Conservation (phyloP, 495 filamentous ascomycete genomes). For the Evernia prunastri region DNA sequence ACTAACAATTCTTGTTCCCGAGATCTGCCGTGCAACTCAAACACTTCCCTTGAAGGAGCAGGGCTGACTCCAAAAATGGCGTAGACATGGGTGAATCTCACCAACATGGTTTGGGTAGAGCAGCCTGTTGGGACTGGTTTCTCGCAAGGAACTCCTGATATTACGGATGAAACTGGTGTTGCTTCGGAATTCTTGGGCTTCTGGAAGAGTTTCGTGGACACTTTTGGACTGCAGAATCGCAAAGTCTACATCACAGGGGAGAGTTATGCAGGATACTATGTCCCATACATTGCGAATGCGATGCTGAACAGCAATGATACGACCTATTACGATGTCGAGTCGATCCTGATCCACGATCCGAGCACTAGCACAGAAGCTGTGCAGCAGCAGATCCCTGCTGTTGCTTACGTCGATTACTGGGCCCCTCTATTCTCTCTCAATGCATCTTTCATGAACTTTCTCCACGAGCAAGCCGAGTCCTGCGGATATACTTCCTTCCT, state of each 20-base stretch:
- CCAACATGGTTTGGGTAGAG: conserved; percentile 60
- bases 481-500: conserved; percentile 65
- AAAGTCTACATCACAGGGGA: conserved; percentile 67
- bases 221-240: conserved; percentile 54
- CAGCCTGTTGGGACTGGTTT: conserved; percentile 76
- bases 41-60: too few species aligned
- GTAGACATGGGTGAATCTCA: conserved; percentile 66
- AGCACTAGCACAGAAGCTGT: conserved; percentile 47
- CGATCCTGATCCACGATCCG: conserved; percentile 65
- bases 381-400: conserved; percentile 48
- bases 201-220: conserved; percentile 63
- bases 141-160: conserved; percentile 54
- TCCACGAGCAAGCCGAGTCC: conserved; percentile 47
- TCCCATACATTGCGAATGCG: conserved; percentile 70
- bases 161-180: conserved; percentile 57
- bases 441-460: conserved; percentile 52
- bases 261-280: conserved; percentile 68
- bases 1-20: too few species aligned
- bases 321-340: conserved; percentile 59
- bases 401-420: conserved; percentile 59
- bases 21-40: too few species aligned
- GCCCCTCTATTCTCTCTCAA: conserved; percentile 57
- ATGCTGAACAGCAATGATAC: conserved; percentile 66
- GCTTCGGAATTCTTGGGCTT: conserved; percentile 63
- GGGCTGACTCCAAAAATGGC: too few species aligned